Percentiles rank a stretch among this genome's conserved stretches.
Evolutionary conservation across 2,329 filamentous ascomycete genomes (phyloP).

Genomic region (Lecanicillium sp.): DNA sequence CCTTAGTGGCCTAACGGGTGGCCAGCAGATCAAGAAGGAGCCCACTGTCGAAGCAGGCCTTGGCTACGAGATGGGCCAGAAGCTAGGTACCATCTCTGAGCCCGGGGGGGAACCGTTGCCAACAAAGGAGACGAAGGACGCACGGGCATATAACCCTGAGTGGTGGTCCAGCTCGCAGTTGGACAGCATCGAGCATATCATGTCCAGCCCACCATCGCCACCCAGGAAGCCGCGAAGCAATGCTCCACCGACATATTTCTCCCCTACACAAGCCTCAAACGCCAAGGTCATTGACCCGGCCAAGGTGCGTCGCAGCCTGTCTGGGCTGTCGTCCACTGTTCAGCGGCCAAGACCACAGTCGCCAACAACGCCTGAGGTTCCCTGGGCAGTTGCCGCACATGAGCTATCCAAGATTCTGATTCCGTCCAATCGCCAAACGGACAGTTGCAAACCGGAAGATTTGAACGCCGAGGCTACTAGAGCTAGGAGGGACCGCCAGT

Average conservation of each 20-base stretch:
- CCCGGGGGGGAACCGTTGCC: slow-evolving; percentile 14
- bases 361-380: slow-evolving; percentile 71
- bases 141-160: slow-evolving; percentile 50
- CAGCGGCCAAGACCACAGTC: slow-evolving; percentile 42
- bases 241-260: slow-evolving; percentile 66
- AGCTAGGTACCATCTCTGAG: slow-evolving; percentile 33
- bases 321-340: slow-evolving; percentile 35
- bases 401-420: slow-evolving; percentile 79
- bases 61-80: slow-evolving; percentile 51
- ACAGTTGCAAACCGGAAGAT: slow-evolving; percentile 71
- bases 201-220: slow-evolving; percentile 41
- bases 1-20: slow-evolving; percentile 68
- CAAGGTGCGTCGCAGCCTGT: slow-evolving; percentile 57
- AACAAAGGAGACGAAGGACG: slow-evolving; percentile 9
- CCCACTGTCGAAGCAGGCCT: slow-evolving; percentile 29
- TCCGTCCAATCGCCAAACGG: slow-evolving; percentile 64
- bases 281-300: slow-evolving; percentile 68
- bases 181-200: slow-evolving; percentile 58
- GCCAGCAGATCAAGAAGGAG: slow-evolving; percentile 33
- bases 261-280: slow-evolving; percentile 79
- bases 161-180: slow-evolving; percentile 67
- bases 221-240: slow-evolving; percentile 47
- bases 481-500: slow-evolving; percentile 57
- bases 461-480: slow-evolving; percentile 62
- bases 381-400: slow-evolving; percentile 77